These are phyloP conservation scores for Colletotrichum sublineola DNA, from an alignment of 2,329 filamentous ascomycete genomes.

Conservation along the genomic window DNA sequence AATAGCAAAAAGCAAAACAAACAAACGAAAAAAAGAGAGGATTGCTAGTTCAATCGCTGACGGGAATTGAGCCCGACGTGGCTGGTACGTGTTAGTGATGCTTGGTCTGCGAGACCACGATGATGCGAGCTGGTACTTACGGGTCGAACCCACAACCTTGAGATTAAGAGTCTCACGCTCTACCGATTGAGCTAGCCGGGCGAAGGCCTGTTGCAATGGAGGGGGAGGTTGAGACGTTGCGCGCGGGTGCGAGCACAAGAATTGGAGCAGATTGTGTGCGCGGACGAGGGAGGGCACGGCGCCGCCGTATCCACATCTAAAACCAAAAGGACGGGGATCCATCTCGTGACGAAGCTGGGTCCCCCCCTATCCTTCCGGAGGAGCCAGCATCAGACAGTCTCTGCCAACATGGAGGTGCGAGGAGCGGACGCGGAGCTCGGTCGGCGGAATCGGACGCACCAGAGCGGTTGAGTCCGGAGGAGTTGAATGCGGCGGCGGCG, in stretches of 20 bases:
- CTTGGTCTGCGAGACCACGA: fast-evolving
- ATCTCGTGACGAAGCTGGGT: constrained; percentile 22
- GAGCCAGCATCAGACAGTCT: not conserved
- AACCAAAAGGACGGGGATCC: constrained; percentile 13
- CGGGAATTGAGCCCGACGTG: constrained; percentile 41
- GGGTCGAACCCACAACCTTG: constrained; percentile 68
- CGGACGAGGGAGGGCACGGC: constrained; percentile 29
- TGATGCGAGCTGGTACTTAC: not conserved
- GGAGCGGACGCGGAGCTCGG: not conserved
- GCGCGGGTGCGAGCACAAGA: not conserved
- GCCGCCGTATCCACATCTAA: constrained; percentile 16
- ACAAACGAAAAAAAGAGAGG: not conserved
- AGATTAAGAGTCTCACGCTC: constrained; percentile 80
- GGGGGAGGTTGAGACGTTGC: not conserved
- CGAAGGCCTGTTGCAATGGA: constrained; percentile 39
- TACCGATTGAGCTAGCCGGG: constrained; percentile 78
- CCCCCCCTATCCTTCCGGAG: not conserved
- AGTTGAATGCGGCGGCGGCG: not conserved
- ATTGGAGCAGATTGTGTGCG: constrained; percentile 14
- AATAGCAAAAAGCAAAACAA: not conserved
- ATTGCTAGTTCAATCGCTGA: constrained; percentile 27
- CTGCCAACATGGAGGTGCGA: not conserved
- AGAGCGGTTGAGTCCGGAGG: not conserved
- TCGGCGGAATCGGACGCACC: not conserved
- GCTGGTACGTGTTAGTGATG: constrained; percentile 23